Evolutionary conservation across 306 rosid species (phyloP), one percentile per base, ranked within the genome.

Genomic region (Malus orientalis): DNA sequence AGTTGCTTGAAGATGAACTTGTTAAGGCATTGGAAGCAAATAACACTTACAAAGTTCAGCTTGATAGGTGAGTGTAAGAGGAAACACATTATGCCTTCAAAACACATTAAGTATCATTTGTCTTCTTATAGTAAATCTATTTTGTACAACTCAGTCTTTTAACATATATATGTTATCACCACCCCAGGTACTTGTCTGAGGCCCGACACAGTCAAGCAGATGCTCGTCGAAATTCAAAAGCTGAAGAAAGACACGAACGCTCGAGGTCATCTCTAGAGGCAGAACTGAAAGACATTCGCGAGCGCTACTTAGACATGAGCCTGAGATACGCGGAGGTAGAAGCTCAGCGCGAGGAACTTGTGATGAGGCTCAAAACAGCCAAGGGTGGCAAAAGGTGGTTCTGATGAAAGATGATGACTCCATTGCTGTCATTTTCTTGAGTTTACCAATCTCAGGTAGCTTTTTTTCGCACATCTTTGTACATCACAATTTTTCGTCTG

Each of bases 281-380:
- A 67, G 98, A 95, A 79, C 76, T 95, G 77, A 84, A 80, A 77
- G 99, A 95, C 75, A 83, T 95, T 82, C 90, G 83, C 20, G 97
- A 95, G 76, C 96, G 97, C 30, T 95, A 92, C 85, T 80, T 82
- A 75, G 82, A 84, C 86, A 90, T 95, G 91, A 95, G 99, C 90
- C 97, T 95, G 47, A 88, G 89, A 85, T 95, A 90, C 54, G 99
- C 97, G 1, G 97, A 95, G 82, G 99, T 86, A 25, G 99, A 92
- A 87, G 80, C 93, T 76, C 83, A 89, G 86, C 97, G 97, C 12
- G 99, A 92, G 81, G 93, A 95, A 54, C 97, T 92, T 74, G 99
- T 95, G 66, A 92, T 95, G 97, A 87, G 84, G 85, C 92, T 95
- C 63, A 95, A 59, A 82, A 69, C 70, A 79, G 64, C 87, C 74